A percentile compares a stretch with the other conserved stretches of the same genome.
phyloP scores from a whole-genome alignment of 805 yeast genomes.

The Torulaspora microellipsoides region DNA sequence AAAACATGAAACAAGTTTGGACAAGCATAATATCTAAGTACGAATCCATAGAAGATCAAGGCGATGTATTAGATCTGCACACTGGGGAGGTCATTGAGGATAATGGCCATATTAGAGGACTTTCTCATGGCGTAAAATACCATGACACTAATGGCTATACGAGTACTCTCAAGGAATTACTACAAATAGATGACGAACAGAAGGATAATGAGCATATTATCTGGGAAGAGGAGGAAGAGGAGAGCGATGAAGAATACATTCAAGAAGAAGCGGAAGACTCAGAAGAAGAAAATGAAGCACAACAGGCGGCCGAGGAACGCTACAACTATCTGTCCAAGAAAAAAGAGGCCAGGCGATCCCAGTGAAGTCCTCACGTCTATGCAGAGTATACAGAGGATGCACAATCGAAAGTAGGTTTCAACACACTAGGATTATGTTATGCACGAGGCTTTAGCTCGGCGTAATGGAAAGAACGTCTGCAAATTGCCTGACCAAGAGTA shows the following conservation, averaged over 20 bases:
- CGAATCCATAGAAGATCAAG: conserved; percentile 47
- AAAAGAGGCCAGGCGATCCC: no score
- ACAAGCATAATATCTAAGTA: conserved; percentile 49
- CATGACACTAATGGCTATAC: conserved; percentile 15
- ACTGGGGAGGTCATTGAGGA: conserved; percentile 63
- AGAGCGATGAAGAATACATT: conserved; percentile 8
- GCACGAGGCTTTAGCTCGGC: no score
- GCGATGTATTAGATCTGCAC: conserved; percentile 59
- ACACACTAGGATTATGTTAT: no score
- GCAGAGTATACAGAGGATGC: no score
- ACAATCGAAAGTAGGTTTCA: no score
- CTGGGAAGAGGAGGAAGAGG: conserved; percentile 17
- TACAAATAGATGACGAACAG: conserved; percentile 14
- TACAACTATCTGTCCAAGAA: no score
- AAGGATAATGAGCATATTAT: conserved; percentile 8
- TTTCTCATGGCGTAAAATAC: conserved; percentile 27
- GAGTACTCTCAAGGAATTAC: conserved; percentile 23
- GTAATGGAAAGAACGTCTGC: no score
- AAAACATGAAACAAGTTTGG: conserved; percentile 43
- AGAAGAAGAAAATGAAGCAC: conserved; percentile 2
- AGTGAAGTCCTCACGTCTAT: no score
- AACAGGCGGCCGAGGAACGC: no score
- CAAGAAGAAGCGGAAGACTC: conserved; percentile 9
- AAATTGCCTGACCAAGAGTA: no score
- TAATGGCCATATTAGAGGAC: conserved; percentile 61